phyloP scores from a whole-genome alignment of 257 asterid species.

The Lycium barbarum region DNA sequence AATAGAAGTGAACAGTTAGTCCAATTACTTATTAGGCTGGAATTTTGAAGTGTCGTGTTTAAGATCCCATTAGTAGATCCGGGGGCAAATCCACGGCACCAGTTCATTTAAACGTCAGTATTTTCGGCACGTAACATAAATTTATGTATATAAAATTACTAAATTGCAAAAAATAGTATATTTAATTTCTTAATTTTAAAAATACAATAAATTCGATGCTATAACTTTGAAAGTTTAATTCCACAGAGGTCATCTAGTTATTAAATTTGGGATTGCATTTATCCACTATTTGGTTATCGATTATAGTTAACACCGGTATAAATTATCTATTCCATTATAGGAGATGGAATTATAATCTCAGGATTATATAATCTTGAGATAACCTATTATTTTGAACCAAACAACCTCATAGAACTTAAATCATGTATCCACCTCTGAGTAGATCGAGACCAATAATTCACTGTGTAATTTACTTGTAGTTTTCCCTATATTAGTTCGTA shows the following conservation, averaged over 20 bases:
- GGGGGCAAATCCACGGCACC: not conserved
- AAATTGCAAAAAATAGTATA: not conserved
- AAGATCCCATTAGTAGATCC: not conserved
- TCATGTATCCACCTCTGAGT: not conserved
- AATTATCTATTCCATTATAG: too few species aligned
- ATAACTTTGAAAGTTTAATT: not conserved
- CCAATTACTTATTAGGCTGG: not conserved
- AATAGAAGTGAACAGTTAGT: not conserved
- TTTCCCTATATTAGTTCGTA: not conserved
- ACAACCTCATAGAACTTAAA: not conserved
- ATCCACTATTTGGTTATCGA: too few species aligned
- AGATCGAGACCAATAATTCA: not conserved
- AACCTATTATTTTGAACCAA: too few species aligned
- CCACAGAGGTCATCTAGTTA: too few species aligned
- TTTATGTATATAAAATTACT: too few species aligned
- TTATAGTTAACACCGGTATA: too few species aligned
- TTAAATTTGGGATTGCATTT: too few species aligned
- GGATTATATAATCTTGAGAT: too few species aligned
- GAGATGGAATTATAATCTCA: too few species aligned
- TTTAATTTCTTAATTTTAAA: not conserved
- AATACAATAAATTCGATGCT: not conserved
- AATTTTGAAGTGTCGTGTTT: too few species aligned
- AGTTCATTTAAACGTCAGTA: not conserved
- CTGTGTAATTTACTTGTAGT: not conserved
- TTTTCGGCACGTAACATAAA: too few species aligned